A percentile compares a stretch with the other conserved stretches of the same genome.
These are phyloP conservation scores for Conringia planisiliqua DNA, from an alignment of 345 rosid species.

Conservation along the genomic window DNA sequence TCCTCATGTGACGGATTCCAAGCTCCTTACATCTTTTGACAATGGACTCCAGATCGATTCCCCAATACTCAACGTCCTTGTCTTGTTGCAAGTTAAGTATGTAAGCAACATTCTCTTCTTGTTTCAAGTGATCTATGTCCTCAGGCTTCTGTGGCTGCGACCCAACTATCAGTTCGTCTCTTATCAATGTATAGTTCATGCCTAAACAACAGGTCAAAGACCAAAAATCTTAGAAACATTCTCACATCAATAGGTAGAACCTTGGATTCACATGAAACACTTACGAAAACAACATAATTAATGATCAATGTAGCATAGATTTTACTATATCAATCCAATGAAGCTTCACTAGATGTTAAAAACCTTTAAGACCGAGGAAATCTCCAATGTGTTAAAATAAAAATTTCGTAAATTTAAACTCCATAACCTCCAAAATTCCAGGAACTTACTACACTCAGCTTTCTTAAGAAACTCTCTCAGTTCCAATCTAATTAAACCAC, in stretches of 20 bases:
- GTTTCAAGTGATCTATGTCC: slow-evolving; percentile 73
- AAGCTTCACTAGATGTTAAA: not conserved
- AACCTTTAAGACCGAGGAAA: not conserved
- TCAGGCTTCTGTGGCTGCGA: slow-evolving; percentile 89
- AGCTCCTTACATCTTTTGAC: slow-evolving; percentile 48
- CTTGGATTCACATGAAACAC: not conserved
- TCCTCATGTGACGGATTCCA: slow-evolving; percentile 77
- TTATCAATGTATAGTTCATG: slow-evolving; percentile 84
- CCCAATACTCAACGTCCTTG: slow-evolving; percentile 81
- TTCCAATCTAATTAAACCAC: not conserved
- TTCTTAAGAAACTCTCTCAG: not conserved
- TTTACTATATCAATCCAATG: not conserved
- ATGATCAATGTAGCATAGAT: not conserved
- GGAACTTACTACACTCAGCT: slow-evolving; percentile 1
- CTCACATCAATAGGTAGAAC: not conserved
- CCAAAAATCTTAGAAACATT: slow-evolving; percentile 6
- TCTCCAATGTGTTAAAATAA: no score
- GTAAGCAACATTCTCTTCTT: slow-evolving; percentile 76
- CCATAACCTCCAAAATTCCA: not conserved
- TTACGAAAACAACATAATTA: not conserved
- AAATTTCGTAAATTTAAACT: not conserved
- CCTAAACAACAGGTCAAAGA: slow-evolving; percentile 47
- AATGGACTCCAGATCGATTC: slow-evolving; percentile 59
- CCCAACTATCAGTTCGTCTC: slow-evolving; percentile 75
- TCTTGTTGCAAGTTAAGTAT: slow-evolving; percentile 90